Evolutionary conservation across 2,329 filamentous ascomycete genomes (phyloP).

Genomic region (Exutisphaerella laricina): DNA sequence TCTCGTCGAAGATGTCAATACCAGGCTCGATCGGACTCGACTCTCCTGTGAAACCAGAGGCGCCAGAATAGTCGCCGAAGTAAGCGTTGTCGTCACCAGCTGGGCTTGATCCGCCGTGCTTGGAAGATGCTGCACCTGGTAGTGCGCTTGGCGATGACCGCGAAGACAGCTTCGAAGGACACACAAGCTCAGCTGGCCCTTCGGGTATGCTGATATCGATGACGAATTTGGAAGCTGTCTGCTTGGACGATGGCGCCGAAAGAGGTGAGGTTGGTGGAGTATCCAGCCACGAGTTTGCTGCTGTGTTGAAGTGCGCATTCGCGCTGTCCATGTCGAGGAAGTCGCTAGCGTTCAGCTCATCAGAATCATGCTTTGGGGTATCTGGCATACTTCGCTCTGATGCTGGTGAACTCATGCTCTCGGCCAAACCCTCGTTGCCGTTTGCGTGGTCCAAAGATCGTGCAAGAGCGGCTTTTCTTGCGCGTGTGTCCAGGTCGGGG

Average conservation of each 20-base stretch:
- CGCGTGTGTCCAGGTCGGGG: conserved; percentile 53
- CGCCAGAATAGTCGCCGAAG: conserved; percentile 16
- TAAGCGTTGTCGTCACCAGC: conserved; percentile 8
- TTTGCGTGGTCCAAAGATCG: conserved; percentile 37
- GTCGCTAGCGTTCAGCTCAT: conserved; percentile 27
- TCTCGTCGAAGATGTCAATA: conserved; percentile 21
- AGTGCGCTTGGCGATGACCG: conserved; percentile 20
- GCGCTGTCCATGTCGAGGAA: conserved; percentile 27
- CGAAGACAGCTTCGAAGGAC: conserved; percentile 23
- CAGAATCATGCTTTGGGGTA: conserved; percentile 29
- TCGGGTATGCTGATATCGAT: conserved; percentile 23
- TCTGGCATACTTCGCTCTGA: conserved; percentile 31
- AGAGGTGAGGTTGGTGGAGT: conserved; percentile 31
- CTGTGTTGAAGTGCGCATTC: conserved; percentile 22
- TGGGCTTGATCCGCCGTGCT: conserved; percentile 20
- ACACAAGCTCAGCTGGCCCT: conserved; percentile 18
- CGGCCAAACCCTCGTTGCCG: conserved; percentile 11
- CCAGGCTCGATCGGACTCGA: conserved; percentile 18
- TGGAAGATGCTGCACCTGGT: conserved; percentile 7
- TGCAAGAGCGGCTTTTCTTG: conserved; percentile 52
- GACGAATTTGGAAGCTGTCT: conserved; percentile 14
- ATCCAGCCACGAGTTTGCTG: conserved; percentile 25
- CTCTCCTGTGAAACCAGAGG: conserved; percentile 14
- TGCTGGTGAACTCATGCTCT: conserved; percentile 26
- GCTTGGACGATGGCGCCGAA: conserved; percentile 12